Evolutionary conservation across 441 rosid genomes (phyloP), one percentile per base, ranked within the genome.

Genomic region (Jatropha podagrica): DNA sequence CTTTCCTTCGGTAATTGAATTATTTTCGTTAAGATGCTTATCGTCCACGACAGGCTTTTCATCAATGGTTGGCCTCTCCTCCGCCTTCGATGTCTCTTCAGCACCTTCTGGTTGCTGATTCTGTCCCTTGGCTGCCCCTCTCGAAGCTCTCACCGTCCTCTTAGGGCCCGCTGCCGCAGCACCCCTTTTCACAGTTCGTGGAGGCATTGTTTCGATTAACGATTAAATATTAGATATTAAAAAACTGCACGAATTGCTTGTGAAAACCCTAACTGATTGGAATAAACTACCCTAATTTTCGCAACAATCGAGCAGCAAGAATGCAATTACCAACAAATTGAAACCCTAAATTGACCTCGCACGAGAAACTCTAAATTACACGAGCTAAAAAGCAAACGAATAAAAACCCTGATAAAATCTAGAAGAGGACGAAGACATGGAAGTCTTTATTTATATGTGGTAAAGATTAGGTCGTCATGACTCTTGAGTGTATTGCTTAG

Each of bases 161-260:
- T 67, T 90, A 61, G 72, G 32, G 41, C 78, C 85, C 56, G 85
- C 88, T 27, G 87, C 86, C 40, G 88, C 86, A 55, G 8, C 65
- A 61, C 65, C 65, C 12, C 65, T 61, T 32, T 59, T 59, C 38
- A 59, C 64, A 59, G 64, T 61, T 5, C 65, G 65, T 13, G 99
- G 99, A 83, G 95, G 95, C 98, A 93, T 92, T 38, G 44, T 75
- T 73, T 40, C 56, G 17, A 41, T 9, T 40, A 3, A 32, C 42
- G 42, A 46, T 41, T 14, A 27, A 52, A 15, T 23, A 12, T 41
- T 14, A 27, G 40, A 15, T 23, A 12, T 18, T 40, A 2, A 5
- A 40, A 44, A 68, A 4, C 7, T 51, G 44, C 2, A 26, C 11
- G n/a, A 32, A 17, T 27, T 51, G 32, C 12, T 20, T 3, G 13